Evolutionary conservation across 2,329 filamentous ascomycete genomes (phyloP).

Genomic region (Phyllachora maydis): DNA sequence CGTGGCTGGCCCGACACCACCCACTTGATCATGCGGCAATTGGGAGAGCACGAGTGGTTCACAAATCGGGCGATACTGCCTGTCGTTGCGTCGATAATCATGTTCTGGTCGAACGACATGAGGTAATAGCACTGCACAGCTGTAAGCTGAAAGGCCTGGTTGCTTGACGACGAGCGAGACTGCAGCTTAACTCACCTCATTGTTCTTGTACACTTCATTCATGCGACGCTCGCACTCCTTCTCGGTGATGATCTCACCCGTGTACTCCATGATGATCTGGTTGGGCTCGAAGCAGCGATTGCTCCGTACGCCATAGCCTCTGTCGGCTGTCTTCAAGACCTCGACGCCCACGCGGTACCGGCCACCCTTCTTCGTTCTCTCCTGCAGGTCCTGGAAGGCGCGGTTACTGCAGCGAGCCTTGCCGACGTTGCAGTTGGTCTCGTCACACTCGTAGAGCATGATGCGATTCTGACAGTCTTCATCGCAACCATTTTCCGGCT

Average conservation of each 20-base stretch:
- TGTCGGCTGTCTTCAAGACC: constrained; percentile 74
- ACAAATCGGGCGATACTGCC: constrained; percentile 95
- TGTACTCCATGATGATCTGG: constrained; percentile 97
- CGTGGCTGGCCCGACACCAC: constrained; percentile 82
- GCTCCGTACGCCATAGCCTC: constrained; percentile 79
- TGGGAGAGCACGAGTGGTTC: constrained; percentile 92
- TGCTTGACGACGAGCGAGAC: too few relatives aligned
- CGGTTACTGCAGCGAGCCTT: constrained; percentile 64
- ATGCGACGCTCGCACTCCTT: constrained; percentile 84
- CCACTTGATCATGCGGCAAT: constrained; percentile 97
- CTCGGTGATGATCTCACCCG: constrained; percentile 92
- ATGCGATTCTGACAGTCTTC: constrained; percentile 86
- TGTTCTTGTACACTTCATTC: constrained; percentile 84
- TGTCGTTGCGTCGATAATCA: constrained; percentile 93
- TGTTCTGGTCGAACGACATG: constrained; percentile 96
- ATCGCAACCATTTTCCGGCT: constrained; percentile 57
- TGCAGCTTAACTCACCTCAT: constrained; percentile 57
- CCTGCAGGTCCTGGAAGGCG: constrained; percentile 61
- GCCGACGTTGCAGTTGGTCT: constrained; percentile 67
- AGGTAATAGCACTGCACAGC: constrained; percentile 70
- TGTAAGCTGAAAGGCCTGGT: too few relatives aligned
- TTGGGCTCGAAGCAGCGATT: constrained; percentile 73
- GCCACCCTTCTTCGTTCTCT: constrained; percentile 56
- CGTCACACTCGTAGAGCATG: constrained; percentile 95
- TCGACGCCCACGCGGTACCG: constrained; percentile 88